phyloP scores from a whole-genome alignment of 2,329 filamentous ascomycete species.

The Trichoderma sp. region DNA sequence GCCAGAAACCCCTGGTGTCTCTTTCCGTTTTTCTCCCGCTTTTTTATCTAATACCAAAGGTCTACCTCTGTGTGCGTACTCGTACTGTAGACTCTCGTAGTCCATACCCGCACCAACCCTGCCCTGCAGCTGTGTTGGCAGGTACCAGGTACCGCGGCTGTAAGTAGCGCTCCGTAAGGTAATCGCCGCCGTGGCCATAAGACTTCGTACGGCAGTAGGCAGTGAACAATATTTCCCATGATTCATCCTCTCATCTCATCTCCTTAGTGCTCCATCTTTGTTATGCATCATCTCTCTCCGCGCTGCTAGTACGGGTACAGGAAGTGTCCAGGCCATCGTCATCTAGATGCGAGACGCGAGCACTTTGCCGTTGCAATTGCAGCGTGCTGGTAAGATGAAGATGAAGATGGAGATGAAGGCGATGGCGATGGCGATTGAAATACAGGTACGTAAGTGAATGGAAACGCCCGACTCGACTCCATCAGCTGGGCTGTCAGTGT shows the following conservation, averaged over 20 bases:
- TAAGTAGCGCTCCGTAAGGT: not conserved
- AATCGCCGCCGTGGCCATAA: not conserved
- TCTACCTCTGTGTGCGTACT: not conserved
- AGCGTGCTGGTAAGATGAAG: not conserved
- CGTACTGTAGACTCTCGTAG: not conserved
- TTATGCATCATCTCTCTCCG: slow-evolving; percentile 11
- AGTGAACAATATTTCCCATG: not conserved
- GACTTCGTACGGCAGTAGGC: not conserved
- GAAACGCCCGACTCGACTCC: slow-evolving; percentile 1
- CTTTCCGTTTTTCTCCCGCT: slow-evolving; percentile 14
- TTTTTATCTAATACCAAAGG: not conserved
- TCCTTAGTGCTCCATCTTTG: slow-evolving; percentile 10
- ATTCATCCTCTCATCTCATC: slow-evolving; percentile 8
- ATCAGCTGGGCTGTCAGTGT: slow-evolving; percentile 13
- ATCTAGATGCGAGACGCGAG: not conserved
- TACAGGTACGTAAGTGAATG: not conserved
- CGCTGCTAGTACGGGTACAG: not conserved
- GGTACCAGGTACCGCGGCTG: not conserved
- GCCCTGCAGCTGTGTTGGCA: not conserved
- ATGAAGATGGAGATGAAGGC: not conserved
- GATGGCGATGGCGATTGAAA: not conserved
- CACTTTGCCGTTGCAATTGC: not conserved
- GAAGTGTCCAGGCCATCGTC: not conserved
- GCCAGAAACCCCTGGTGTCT: slow-evolving; percentile 12
- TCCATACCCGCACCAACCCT: not conserved